Evolutionary conservation across 768 basidiomycete genomes (phyloP).

Genomic region (Trametes cubensis): DNA sequence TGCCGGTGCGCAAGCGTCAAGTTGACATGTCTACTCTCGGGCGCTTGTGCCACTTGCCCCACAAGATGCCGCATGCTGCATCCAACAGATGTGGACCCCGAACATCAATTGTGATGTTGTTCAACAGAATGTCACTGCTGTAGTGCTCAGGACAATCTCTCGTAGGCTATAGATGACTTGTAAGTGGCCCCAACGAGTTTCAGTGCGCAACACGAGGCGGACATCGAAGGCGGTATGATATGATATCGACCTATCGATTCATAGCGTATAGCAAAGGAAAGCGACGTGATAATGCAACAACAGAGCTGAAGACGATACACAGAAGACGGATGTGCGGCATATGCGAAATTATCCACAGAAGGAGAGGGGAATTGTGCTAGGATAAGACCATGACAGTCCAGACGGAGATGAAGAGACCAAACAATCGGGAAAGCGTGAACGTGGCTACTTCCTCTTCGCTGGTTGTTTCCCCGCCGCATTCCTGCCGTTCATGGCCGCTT

Average conservation of each 20-base stretch:
- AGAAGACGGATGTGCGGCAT: conserved; percentile 13
- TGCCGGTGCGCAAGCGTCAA: too few relatives aligned
- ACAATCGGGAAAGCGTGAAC: background rate
- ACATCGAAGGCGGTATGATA: background rate
- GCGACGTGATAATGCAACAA: conserved; percentile 24
- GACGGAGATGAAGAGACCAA: conserved; percentile 4
- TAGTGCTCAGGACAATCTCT: too few relatives aligned
- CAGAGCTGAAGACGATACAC: conserved; percentile 19
- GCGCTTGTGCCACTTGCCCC: too few relatives aligned
- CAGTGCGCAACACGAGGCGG: background rate
- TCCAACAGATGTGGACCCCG: too few relatives aligned
- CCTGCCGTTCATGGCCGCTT: conserved; percentile 21
- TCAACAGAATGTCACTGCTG: too few relatives aligned
- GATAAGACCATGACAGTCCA: conserved; percentile 14
- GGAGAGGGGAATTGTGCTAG: conserved; percentile 2
- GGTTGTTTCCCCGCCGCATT: conserved; percentile 40
- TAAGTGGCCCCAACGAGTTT: too few relatives aligned
- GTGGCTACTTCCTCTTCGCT: conserved; percentile 43
- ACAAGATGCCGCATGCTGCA: too few relatives aligned
- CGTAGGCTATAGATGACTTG: too few relatives aligned
- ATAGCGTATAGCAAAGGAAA: conserved; percentile 25
- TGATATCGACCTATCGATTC: conserved; percentile 15
- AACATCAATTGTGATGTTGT: too few relatives aligned
- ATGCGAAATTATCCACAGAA: conserved; percentile 14
- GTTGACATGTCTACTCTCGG: too few relatives aligned